Percentiles rank a stretch among this genome's conserved stretches.
Evolutionary conservation across 2,329 filamentous ascomycete genomes (phyloP).

Genomic region (Botryotinia convoluta): DNA sequence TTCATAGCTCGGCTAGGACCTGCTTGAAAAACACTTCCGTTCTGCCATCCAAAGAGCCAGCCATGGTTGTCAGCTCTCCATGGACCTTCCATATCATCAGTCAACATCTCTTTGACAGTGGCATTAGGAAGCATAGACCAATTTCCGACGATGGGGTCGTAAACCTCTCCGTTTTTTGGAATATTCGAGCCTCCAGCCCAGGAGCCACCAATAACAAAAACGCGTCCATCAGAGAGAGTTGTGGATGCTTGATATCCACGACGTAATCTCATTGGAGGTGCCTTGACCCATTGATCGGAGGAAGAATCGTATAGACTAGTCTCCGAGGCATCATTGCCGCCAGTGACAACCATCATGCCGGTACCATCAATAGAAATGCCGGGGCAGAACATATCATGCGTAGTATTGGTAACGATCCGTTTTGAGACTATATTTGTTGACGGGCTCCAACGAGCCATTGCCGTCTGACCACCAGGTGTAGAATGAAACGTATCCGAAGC

Average conservation of each 20-base stretch:
- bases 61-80: slow-evolving; percentile 14
- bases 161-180: slow-evolving; percentile 8
- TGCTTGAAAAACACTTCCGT: slow-evolving; percentile 7
- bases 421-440: background rate
- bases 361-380: slow-evolving; percentile 10
- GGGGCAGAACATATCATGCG: slow-evolving; percentile 14
- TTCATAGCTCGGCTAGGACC: slow-evolving; percentile 14
- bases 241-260: slow-evolving; percentile 13
- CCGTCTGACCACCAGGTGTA: slow-evolving; percentile 2
- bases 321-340: slow-evolving; percentile 4
- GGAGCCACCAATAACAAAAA: slow-evolving; percentile 9
- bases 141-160: background rate
- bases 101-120: slow-evolving; percentile 3
- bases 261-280: background rate
- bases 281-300: slow-evolving; percentile 2
- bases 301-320: slow-evolving; percentile 11
- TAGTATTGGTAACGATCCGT: slow-evolving; percentile 5
- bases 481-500: slow-evolving; percentile 6
- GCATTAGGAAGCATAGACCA: slow-evolving; percentile 3
- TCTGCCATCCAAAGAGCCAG: slow-evolving; percentile 8
- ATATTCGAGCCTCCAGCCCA: background rate
- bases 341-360: slow-evolving; percentile 12
- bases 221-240: slow-evolving; percentile 11
- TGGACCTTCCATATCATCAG: slow-evolving; percentile 3
- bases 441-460: slow-evolving; percentile 7